These are phyloP conservation scores for Stromatinia cepivora DNA, from an alignment of 2,329 filamentous ascomycete species.

Conservation along the genomic window DNA sequence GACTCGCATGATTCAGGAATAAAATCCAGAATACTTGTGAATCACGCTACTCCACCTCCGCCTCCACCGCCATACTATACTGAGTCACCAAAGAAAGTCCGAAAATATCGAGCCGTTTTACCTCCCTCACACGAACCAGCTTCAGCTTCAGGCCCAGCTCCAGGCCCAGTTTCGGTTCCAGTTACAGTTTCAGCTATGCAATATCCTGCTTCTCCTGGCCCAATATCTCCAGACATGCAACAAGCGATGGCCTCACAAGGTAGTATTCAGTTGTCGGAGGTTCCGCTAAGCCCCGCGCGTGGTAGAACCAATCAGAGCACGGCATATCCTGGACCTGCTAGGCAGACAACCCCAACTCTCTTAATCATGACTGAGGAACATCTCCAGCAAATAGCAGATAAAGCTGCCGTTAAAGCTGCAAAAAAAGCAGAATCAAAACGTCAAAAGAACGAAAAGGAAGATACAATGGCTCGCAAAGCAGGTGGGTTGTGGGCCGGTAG, in stretches of 20 bases:
- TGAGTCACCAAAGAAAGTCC: slow-evolving; percentile 32
- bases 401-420: slow-evolving; percentile 31
- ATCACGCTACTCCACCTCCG: slow-evolving; percentile 13
- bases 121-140: slow-evolving; percentile 52
- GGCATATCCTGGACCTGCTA: slow-evolving; percentile 35
- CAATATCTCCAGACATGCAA: slow-evolving; percentile 62
- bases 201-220: slow-evolving; percentile 59
- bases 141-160: slow-evolving; percentile 38
- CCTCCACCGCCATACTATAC: slow-evolving; percentile 40
- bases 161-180: not conserved
- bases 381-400: slow-evolving; percentile 19
- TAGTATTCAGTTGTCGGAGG: slow-evolving; percentile 59
- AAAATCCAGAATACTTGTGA: slow-evolving; percentile 17
- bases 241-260: slow-evolving; percentile 63
- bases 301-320: slow-evolving; percentile 39
- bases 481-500: slow-evolving; percentile 67
- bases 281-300: slow-evolving; percentile 52
- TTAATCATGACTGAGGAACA: slow-evolving; percentile 24
- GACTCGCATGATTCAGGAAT: not conserved
- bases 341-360: slow-evolving; percentile 26
- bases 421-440: slow-evolving; percentile 45
- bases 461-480: slow-evolving; percentile 55
- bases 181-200: slow-evolving; percentile 50
- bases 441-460: slow-evolving; percentile 65
- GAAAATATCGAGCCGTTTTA: slow-evolving; percentile 57